Base-by-base conservation (phyloP, 2,329 filamentous ascomycete species). In the Alternaria sp. region DNA sequence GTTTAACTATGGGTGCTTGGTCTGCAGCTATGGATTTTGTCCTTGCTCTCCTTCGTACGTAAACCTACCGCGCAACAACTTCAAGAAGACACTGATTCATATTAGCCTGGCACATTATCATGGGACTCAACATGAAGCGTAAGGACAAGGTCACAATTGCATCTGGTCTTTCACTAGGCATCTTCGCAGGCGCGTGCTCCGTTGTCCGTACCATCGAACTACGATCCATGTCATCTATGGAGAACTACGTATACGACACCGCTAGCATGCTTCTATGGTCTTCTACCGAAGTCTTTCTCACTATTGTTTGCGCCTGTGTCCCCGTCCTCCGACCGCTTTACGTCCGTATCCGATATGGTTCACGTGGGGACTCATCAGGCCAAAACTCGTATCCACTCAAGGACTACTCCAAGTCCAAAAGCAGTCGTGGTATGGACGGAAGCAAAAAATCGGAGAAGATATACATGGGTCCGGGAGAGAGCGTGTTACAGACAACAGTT, bases 281-380 rank as follows among this genome's bases (percentile, higher is more conserved):
- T 5, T 68, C 67, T 6, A 74, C 72, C n/a, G 70, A 81, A 64
- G 67, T 82, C 51, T 79, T 79, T 53, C 84, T 83, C 48, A 82
- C 80, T 10, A 80, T 82, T 36, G 80, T 77, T 11, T 84, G 80
- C 28, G 83, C 81, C 58, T 83, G 85, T 72, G 84, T 85, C 66
- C 84, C 84, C 5, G 68, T 73, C 28, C 65, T 75, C 1, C 70
- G 72, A 2, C 72, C 72, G 11, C 77, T 81, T 61, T 85, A 83
- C 2, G 81, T 72, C 7, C 55, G 59, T 37, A 56, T 73, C 46
- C 52, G 48, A 9, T 69, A 71, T 41, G 70, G 71, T 10, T 65
- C 64, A 0, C 60, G 56, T 9, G 62, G 59, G 45, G 63, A 70
- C 37, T 65, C 65, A 4, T 69, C 65, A 3, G 36, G 45, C 24